Evolutionary conservation across 768 basidiomycete genomes (phyloP).

Genomic region (Strobilomyces echinocephalus): DNA sequence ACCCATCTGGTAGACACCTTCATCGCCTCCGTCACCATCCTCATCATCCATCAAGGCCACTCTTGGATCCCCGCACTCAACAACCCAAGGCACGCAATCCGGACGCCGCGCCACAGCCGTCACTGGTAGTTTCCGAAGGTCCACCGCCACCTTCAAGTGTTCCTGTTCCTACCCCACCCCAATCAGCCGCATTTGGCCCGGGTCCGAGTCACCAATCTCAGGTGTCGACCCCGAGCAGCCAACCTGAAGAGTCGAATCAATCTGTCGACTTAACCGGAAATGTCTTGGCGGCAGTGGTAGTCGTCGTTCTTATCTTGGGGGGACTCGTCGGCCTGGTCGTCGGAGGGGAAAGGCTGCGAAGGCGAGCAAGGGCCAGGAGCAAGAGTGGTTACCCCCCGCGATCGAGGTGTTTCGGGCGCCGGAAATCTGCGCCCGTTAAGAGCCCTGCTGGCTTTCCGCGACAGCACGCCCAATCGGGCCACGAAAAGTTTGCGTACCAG

Average conservation of each 20-base stretch:
- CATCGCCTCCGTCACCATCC: conserved; percentile 18
- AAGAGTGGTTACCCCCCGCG: not conserved
- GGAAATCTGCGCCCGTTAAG: conserved; percentile 5
- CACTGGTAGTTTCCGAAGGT: conserved; percentile 5
- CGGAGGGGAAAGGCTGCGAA: conserved; percentile 26
- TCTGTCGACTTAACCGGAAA: conserved; percentile 15
- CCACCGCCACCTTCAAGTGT: not conserved
- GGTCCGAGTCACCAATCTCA: not conserved
- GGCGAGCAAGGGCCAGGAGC: conserved; percentile 3
- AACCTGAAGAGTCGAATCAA: conserved; percentile 3
- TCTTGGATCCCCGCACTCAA: not conserved
- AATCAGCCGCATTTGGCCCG: conserved; percentile 3
- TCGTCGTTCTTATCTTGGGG: conserved; percentile 26
- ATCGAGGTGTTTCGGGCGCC: not conserved
- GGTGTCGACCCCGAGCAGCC: not conserved
- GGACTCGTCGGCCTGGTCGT: conserved; percentile 24
- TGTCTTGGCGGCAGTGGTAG: conserved; percentile 17
- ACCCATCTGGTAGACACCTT: conserved; percentile 5
- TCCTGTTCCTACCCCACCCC: conserved; percentile 1
- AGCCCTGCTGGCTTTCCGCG: not conserved
- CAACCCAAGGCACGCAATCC: conserved; percentile 5
- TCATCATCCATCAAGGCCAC: conserved; percentile 1
- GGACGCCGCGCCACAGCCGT: conserved; percentile 3
- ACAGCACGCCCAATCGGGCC: not conserved
- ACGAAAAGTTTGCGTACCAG: conserved; percentile 9